Evolutionary conservation across 1,139 yeast genomes (phyloP).

Genomic region (Candida buenavistaensis): DNA sequence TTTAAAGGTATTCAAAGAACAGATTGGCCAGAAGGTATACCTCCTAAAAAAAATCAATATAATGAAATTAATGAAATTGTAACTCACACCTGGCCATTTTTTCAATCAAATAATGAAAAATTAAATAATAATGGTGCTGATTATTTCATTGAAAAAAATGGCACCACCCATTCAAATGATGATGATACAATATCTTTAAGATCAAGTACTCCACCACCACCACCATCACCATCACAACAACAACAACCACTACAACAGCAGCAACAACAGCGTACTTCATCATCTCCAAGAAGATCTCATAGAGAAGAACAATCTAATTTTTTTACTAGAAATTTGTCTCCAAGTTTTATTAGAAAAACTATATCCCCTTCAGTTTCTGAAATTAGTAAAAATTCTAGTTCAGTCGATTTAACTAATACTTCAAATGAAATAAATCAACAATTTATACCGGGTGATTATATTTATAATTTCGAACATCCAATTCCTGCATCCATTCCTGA

Average conservation of each 20-base stretch:
- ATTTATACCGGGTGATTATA: slow-evolving; percentile 79
- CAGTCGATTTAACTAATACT: neutral
- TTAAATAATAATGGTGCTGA: slow-evolving; percentile 58
- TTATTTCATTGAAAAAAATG: slow-evolving; percentile 38
- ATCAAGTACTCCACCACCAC: slow-evolving; percentile 19
- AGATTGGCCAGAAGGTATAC: slow-evolving; percentile 99
- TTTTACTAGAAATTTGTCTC: slow-evolving; percentile 30
- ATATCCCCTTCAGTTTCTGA: slow-evolving; percentile 32
- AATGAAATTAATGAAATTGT: slow-evolving; percentile 66
- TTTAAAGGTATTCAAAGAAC: slow-evolving; percentile 79
- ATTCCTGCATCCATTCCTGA: slow-evolving; percentile 84
- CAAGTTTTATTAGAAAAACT: slow-evolving; percentile 40
- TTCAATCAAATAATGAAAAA: slow-evolving; percentile 28
- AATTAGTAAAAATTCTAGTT: slow-evolving; percentile 16
- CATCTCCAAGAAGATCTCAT: too few relatives aligned
- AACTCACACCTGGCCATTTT: slow-evolving; percentile 92
- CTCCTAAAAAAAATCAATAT: slow-evolving; percentile 75
- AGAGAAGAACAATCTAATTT: slow-evolving; percentile 17
- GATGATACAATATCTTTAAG: slow-evolving; percentile 30
- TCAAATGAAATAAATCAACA: slow-evolving; percentile 26
- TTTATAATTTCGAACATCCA: slow-evolving; percentile 89
- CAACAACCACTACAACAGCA: slow-evolving; percentile 5
- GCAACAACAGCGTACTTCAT: too few relatives aligned
- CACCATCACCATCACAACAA: slow-evolving; percentile 2
- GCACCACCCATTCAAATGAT: slow-evolving; percentile 24